These are phyloP conservation scores for Coemansia reversa DNA, from an alignment of 192 early-diverging fungal genomes.

Conservation along the genomic window DNA sequence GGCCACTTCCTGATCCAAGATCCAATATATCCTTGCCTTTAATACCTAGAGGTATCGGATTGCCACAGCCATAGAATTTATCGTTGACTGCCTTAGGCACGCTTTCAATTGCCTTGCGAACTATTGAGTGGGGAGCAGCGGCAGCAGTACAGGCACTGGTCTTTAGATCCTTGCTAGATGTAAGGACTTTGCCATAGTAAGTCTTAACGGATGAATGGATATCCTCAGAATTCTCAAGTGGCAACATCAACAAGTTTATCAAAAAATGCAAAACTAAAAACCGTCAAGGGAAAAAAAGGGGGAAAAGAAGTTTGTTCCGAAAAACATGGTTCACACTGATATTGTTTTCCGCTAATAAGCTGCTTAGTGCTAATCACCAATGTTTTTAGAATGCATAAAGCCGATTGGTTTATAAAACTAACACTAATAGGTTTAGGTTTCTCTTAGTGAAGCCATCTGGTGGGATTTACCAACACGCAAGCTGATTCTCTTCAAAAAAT, in stretches of 20 bases:
- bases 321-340: background rate
- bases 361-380: background rate
- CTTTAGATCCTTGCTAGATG: constrained; percentile 20
- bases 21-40: constrained; percentile 49
- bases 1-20: constrained; percentile 50
- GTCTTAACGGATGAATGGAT: constrained; percentile 31
- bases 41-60: constrained; percentile 49
- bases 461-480: background rate
- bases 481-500: background rate
- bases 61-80: constrained; percentile 51
- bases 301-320: background rate
- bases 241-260: background rate
- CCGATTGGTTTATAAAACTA: too few species aligned
- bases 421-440: too few species aligned
- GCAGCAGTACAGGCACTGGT: constrained; percentile 31
- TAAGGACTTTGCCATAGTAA: constrained; percentile 42
- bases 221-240: background rate
- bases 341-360: background rate
- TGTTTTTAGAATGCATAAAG: too few species aligned
- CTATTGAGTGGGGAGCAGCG: constrained; percentile 16
- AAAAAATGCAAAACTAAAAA: background rate
- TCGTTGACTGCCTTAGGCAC: constrained; percentile 41
- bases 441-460: too few species aligned
- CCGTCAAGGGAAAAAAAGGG: background rate
- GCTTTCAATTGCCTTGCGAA: constrained; percentile 40